Base-by-base conservation (phyloP, 306 rosid genomes). In the Ziziphus jujuba region DNA sequence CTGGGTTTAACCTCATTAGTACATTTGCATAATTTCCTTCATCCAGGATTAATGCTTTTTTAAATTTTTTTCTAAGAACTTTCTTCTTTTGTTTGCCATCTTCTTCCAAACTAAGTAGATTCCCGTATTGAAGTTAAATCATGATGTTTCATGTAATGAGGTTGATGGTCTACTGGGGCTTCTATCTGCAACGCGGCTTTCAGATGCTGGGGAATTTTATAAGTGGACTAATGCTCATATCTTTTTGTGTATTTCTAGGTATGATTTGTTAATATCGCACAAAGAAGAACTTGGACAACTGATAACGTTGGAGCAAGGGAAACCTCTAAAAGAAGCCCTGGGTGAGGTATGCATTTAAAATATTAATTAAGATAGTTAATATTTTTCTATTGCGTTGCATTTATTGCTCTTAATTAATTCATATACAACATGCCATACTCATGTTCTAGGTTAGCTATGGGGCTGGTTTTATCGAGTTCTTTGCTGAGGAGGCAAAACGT, bases 251-350 rank as follows among this genome's bases (percentile, higher is more conserved):
- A 44, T 75, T 81, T 72, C 20, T 74, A 93, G 97, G 98, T 93
- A 83, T 64, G 92, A 93, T 68, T 82, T 90, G 57, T 67, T 93
- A 66, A 79, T 84, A 59, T 76, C 84, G 54, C 90, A 90, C 81
- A 87, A 85, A 72, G 92, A 93, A 77, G 95, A 85, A 79, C 88
- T 93, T 60, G 97, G 89, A 57, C 89, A 93, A 57, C 95, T 93
- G 68, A 87, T 93, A 65, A 93, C 99, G 66, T 87, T 90, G 86
- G 99, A 93, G 88, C 96, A 90, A 84, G 99, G 99, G 56, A 93
- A 93, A 77, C 97, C 99, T 70, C 77, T 93, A 40, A 85, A 79
- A 75, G 99, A 93, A 85, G 84, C 99, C 71, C 12, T 88, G 64
- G 97, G 87, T 28, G 99, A 90, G 99, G 99, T 93, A 82, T 48